Evolutionary conservation across 768 basidiomycete species (phyloP), one percentile per base, ranked within the genome.

Genomic region (Lentinula edodes): DNA sequence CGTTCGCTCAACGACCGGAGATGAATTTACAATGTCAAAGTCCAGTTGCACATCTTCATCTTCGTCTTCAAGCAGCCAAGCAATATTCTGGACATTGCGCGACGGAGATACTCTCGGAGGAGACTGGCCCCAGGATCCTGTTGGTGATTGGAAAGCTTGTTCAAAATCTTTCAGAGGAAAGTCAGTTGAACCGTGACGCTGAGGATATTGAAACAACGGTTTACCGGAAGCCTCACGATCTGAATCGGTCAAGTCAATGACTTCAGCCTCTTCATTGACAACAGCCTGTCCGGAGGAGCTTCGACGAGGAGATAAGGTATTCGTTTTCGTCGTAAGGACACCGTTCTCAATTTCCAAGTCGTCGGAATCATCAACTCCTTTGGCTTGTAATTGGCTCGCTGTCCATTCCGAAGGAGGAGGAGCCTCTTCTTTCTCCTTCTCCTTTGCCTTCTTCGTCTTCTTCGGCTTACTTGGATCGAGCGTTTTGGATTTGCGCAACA

Each of bases 11-110:
- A 62, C 13, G 32, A 70, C 45, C 8, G 84, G 84, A 3, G 85
- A 79, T 20, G 86, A 86, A 54, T 76, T 73, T n/a, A 82, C 53
- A 42, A 86, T 80, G 61, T 79, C 76, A 64, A 86, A 74, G 48
- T 77, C 75, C 9, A 75, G 46, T 20, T 48, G 77, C 50, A 87
- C 77, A n/a, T 79, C 87, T 56, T 88, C 86, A 61, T 85, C 86
- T 28, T 60, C 59, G 20, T 85, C 77, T 42, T 82, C 86, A 9
- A 89, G 70, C 20, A 90, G 73, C 88, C 87, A 89, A 2, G 83
- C 80, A 73, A 89, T 85, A 65, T 78, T 78, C 52, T 78, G 70
- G 4, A 23, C 55, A 32, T 42, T 42, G 12, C 8, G 38, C 28
- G 23, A 12, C 10, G 55, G 7, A 10, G 41, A 32, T n/a, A 13